Evolutionary conservation across 495 filamentous ascomycete genomes (phyloP).

Genomic region (Xylaria intraflava): DNA sequence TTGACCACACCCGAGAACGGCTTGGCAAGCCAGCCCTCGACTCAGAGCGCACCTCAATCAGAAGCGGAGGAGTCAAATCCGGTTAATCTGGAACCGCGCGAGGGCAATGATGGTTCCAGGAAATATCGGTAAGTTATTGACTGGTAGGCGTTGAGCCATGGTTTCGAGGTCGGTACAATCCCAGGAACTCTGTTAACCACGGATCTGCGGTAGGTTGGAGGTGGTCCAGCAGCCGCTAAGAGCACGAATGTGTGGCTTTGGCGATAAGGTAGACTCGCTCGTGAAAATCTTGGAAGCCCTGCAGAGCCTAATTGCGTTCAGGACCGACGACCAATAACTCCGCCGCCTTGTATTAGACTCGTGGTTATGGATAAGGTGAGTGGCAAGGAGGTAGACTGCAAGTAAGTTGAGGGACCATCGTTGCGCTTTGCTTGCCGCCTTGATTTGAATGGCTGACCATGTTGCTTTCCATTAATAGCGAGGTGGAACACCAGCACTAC

Average conservation of each 20-base stretch:
- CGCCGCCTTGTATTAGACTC: slow-evolving; percentile 84
- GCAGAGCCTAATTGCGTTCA: slow-evolving; percentile 29
- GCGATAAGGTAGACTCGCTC: slow-evolving; percentile 70
- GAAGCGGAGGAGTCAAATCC: slow-evolving; percentile 20
- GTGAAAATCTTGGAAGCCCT: neutral
- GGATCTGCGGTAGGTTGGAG: slow-evolving; percentile 50
- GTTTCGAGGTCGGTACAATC: neutral
- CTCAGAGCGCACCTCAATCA: slow-evolving; percentile 18
- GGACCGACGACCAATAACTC: slow-evolving; percentile 94
- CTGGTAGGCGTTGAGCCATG: neutral
- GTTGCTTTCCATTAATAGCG: slow-evolving; percentile 24
- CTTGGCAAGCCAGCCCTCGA: neutral
- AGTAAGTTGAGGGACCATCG: slow-evolving; percentile 48
- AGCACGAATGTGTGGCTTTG: slow-evolving; percentile 98
- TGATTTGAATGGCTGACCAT: slow-evolving; percentile 13
- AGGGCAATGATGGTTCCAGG: slow-evolving; percentile 23
- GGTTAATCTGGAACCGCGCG: slow-evolving; percentile 19
- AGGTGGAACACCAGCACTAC: slow-evolving; percentile 77
- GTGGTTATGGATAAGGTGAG: slow-evolving; percentile 72
- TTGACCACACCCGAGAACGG: slow-evolving; percentile 8
- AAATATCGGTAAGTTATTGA: slow-evolving; percentile 24
- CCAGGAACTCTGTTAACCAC: slow-evolving; percentile 11
- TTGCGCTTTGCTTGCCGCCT: slow-evolving; percentile 42
- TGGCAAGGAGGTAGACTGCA: slow-evolving; percentile 82
- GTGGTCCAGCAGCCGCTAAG: slow-evolving; percentile 90